Base-by-base conservation (phyloP, 108 stramenopile genomes). In the Aurantiochytrium sp. region DNA sequence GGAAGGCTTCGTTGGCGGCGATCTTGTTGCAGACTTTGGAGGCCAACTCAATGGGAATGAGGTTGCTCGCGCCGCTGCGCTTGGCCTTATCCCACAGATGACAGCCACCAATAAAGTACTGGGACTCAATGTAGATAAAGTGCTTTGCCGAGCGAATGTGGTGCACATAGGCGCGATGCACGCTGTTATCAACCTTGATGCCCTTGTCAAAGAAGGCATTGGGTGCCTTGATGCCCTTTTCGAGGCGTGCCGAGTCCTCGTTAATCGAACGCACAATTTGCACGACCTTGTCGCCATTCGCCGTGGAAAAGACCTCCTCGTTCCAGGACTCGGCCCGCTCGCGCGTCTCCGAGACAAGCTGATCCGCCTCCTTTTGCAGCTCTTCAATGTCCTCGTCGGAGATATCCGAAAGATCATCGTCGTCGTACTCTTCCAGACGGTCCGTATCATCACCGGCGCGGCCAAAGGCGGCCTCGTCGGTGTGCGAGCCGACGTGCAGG, bases 21-120 rank as follows among this genome's bases (percentile, higher is more conserved):
- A 94, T 93, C 89, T 94, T 94, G 29, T 93, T 88, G 90, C 94
- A 94, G 21, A 94, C 93, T 92, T 94, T 94, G 57, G 90, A 58
- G 35, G 91, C 87, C 28, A 94, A 47, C 91, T 94, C 94, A n/a
- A 92, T 87, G n/a, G 94, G 93, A 73, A 94, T 88, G 90, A 94
- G 90, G 64, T 94, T 94, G 49, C 88, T 57, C 5, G 51, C 51
- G 47, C 88, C 43, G 49, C 44, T 51, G 5, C 49, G 5, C 8
- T 58, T 58, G 45, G 60, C 5, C 12, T 64, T 42, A 5, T 25
- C 25, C 60, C 58, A 59, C 42, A 60, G 21, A 19, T 71, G 58
- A 21, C 59, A 64, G 51, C 45, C 44, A 23, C 51, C 35, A 23
- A 91, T 87, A 49, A 90, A 91, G 43, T 59, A 90, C 89, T 91